Conservation (phyloP, 1,139 yeast species). For the Pichia sorboxylosa region DNA sequence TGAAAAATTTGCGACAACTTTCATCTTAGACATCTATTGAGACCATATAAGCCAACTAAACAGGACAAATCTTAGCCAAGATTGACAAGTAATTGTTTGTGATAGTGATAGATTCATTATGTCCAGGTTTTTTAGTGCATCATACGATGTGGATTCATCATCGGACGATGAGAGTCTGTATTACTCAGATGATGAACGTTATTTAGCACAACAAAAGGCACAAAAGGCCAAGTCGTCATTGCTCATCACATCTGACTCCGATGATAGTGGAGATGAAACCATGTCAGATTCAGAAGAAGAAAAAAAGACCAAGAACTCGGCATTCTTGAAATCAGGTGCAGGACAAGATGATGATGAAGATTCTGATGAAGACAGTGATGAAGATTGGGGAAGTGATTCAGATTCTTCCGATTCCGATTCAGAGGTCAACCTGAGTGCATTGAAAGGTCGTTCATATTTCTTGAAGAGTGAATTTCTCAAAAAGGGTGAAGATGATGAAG, state of each 20-base stretch:
- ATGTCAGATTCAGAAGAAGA: slow-evolving; percentile 17
- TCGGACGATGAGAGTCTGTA: slow-evolving; percentile 70
- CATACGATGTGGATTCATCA: slow-evolving; percentile 45
- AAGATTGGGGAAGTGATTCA: slow-evolving; percentile 21
- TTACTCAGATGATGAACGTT: slow-evolving; percentile 57
- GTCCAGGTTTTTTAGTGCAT: slow-evolving; percentile 71
- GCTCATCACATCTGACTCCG: slow-evolving; percentile 4
- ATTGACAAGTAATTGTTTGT: too few species aligned
- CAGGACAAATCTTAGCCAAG: too few species aligned
- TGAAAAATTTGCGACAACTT: too few species aligned
- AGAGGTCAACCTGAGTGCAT: slow-evolving; percentile 26
- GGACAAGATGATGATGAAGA: slow-evolving; percentile 27
- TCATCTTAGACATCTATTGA: too few species aligned
- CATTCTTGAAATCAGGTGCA: slow-evolving; percentile 20
- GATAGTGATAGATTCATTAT: too few species aligned
- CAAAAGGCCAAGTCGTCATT: background rate
- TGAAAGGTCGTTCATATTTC: slow-evolving; percentile 45
- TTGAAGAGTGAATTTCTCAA: slow-evolving; percentile 40
- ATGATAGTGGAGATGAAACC: slow-evolving; percentile 25
- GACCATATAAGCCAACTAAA: too few species aligned
- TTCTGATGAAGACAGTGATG: slow-evolving; percentile 31
- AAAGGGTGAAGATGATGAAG: slow-evolving; percentile 44
- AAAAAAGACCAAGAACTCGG: slow-evolving; percentile 2
- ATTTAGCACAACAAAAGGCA: slow-evolving; percentile 21
- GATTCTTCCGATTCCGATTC: slow-evolving; percentile 22